These are phyloP conservation scores for Jackrogersella multiformis DNA, from an alignment of 495 filamentous ascomycete species.

Conservation along the genomic window DNA sequence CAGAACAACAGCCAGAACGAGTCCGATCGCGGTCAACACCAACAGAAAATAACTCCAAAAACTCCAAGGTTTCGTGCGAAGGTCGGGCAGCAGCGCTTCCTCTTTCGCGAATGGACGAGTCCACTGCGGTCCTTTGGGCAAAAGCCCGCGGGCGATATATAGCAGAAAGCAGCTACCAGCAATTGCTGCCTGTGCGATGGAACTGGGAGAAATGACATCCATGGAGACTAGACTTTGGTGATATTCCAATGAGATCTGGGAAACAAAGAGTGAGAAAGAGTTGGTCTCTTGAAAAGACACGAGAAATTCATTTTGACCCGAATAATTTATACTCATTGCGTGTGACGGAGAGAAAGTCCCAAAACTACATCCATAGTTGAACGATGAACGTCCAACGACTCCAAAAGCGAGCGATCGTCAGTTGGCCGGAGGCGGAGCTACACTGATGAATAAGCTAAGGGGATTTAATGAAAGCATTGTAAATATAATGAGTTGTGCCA, in stretches of 20 bases:
- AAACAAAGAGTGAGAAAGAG: slow-evolving; percentile 17
- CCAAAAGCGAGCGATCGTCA: slow-evolving; percentile 14
- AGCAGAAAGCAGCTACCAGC: slow-evolving; percentile 36
- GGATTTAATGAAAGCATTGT: slow-evolving; percentile 3
- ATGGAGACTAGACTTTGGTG: slow-evolving; percentile 25
- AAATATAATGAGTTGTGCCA: neutral
- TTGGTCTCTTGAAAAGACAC: slow-evolving; percentile 18
- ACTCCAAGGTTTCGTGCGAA: slow-evolving; percentile 33
- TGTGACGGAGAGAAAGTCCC: neutral
- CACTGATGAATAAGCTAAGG: slow-evolving; percentile 18
- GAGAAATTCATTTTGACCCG: slow-evolving; percentile 30
- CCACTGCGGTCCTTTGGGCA: slow-evolving; percentile 46
- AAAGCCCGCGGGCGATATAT: slow-evolving; percentile 31
- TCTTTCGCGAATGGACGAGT: slow-evolving; percentile 45
- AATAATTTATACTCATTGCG: slow-evolving; percentile 31
- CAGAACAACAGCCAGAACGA: slow-evolving; percentile 39
- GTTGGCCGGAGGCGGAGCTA: slow-evolving; percentile 10
- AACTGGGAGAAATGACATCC: slow-evolving; percentile 27
- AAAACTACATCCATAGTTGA: slow-evolving; percentile 18
- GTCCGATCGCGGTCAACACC: slow-evolving; percentile 32
- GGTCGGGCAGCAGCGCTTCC: slow-evolving; percentile 14
- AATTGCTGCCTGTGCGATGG: slow-evolving; percentile 42
- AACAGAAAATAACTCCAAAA: slow-evolving; percentile 40
- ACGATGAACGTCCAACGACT: slow-evolving; percentile 5
- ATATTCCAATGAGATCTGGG: neutral